Percentiles rank a stretch among this genome's conserved stretches.
phyloP scores from a whole-genome alignment of 345 rosid genomes.

The Syzygium grande region DNA sequence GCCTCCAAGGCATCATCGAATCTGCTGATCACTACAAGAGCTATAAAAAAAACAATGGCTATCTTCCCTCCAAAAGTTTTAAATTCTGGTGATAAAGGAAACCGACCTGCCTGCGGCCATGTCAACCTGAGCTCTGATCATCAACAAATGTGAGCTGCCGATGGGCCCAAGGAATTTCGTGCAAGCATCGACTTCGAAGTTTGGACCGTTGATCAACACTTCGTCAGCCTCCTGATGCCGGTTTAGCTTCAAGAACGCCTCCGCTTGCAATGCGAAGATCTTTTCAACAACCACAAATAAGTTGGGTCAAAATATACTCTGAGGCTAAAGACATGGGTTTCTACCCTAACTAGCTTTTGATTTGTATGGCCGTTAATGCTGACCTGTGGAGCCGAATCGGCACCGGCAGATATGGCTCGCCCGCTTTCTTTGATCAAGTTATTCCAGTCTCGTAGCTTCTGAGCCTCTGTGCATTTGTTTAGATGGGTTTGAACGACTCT shows the following conservation, averaged over 20 bases:
- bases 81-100: neutral
- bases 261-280: slow-evolving; percentile 87
- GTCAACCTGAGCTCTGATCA: slow-evolving; percentile 65
- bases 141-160: slow-evolving; percentile 59
- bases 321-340: neutral
- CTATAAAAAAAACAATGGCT: neutral
- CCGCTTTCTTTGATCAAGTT: slow-evolving; percentile 41
- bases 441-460: slow-evolving; percentile 68
- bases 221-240: slow-evolving; percentile 79
- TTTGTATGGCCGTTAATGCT: slow-evolving; percentile 14
- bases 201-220: slow-evolving; percentile 47
- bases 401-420: slow-evolving; percentile 55
- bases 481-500: slow-evolving; percentile 45
- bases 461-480: slow-evolving; percentile 64
- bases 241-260: slow-evolving; percentile 66
- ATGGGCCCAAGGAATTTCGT: slow-evolving; percentile 70
- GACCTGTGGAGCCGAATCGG: slow-evolving; percentile 90
- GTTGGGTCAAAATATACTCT: neutral
- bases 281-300: neutral
- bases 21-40: slow-evolving; percentile 11
- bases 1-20: slow-evolving; percentile 68
- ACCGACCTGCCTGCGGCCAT: slow-evolving; percentile 64
- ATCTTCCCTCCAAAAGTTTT: neutral
- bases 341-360: neutral
- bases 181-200: slow-evolving; percentile 46